Evolutionary conservation across 163 green algal species (phyloP), one percentile per base, ranked within the genome.

Genomic region (Volvox carteri): DNA sequence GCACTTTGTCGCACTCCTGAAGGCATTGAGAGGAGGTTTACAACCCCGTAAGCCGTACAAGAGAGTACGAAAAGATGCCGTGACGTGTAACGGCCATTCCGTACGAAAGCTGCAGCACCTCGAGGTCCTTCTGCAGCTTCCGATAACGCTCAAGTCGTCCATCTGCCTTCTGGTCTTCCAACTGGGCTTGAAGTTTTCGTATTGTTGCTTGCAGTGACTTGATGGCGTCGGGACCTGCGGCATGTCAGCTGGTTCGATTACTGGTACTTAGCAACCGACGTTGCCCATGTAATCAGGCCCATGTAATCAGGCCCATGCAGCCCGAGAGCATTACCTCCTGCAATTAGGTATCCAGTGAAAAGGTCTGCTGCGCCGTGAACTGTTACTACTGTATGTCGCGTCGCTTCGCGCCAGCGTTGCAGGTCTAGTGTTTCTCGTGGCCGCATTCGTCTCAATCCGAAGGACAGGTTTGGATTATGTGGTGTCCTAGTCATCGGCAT

Each of bases 101-200:
- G 54, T 65, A 65, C 54, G 2, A 11, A 65, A 21, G 30, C 33
- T 78, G 37, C 70, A 23, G 35, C 54, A 78, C 80, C 80, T 88
- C 83, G 16, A 89, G 54, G 84, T 89, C 84, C 42, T 89, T 89
- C 41, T 89, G 84, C 56, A 89, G 72, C 54, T 84, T 89, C 7
- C 84, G 33, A 30, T 74, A 89, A 18, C 72, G 39, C 19, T 76
- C 84, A 41, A 89, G 54, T 19, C 84, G 84, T 18, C 72, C 70
- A 67, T 89, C 84, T 14, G n/a, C 41, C n/a, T 77, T 76, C 41
- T 77, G 54, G 9, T 84, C 84, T 19, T 89, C 72, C 12, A 89
- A 19, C 72, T 89, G 72, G 0, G 56, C 39, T 33, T 89, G 70
- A 19, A 89, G 70, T 2, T 70, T 70, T 1, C 84, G 37, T 4